Base-by-base conservation (phyloP, 2,329 filamentous ascomycete species). In the Aspergillus sp. region DNA sequence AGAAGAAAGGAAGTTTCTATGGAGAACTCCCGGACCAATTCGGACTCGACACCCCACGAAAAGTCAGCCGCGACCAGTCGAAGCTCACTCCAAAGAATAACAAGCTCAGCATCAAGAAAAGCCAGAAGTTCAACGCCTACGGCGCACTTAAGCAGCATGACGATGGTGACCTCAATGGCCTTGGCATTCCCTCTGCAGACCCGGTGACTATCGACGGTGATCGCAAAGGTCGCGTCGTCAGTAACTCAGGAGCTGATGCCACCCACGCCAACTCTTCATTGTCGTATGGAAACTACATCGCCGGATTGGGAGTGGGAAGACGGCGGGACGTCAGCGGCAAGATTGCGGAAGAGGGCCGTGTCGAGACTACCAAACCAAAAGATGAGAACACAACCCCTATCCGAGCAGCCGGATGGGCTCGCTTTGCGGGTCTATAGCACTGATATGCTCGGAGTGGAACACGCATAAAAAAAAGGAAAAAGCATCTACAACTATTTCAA, bases 291-390 rank as follows among this genome's bases (percentile, higher is more conserved):
- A 77, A 71, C 61, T 79, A 79, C 57, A 77, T 79, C 47, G 76
- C 77, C 2, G 75, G 73, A 2, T 62, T 79, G 4, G 78, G 79
- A 1, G 78, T 81, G 38, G 78, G 78, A n/a, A 70, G 79, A 57
- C 70, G 78, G 56, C 72, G 78, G 42, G 79, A 81, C 57, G 79
- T 81, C 17, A 81, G 78, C 59, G 79, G 79, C 2, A 81, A 81
- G 58, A 66, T 80, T 13, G 79, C 75, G 0, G 79, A 81, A 60
- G 79, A 81, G 70, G 79, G 79, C 4, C 71, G 79, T 23, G 70
- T 74, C 17, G 71, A 72, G 8, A 68, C 61, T 19, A 61, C 57
- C 50, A 62, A 66, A 52, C 62, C 48, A 5, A n/a, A 38, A n/a
- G 25, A 52, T 42, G 54, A 56, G 15, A 60, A 64, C 15, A 58